Base-by-base conservation (phyloP, 768 basidiomycete genomes). In the Lentinula sp. region DNA sequence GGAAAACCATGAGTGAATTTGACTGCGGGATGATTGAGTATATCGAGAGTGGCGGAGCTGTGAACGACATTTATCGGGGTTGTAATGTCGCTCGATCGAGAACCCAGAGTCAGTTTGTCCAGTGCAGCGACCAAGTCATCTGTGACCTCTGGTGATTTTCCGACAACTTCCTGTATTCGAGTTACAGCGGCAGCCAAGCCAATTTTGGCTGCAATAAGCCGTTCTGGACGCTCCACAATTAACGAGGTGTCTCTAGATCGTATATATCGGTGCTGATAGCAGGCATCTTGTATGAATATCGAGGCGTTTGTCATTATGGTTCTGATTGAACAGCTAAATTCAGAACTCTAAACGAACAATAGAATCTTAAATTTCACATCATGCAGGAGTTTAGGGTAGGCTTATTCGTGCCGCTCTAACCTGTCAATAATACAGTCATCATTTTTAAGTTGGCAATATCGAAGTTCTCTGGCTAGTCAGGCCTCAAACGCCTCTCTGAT, bases 151-250 rank as follows among this genome's bases (percentile, higher is more conserved):
- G 67, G 61, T 28, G 61, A 58, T 16, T 57, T 56, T 9, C 15
- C 35, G 7, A 15, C 28, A 9, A 71, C 59, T 53, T 77, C 77
- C 65, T 91, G 88, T 4, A 94, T 73, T 53, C 88, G 83, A 6
- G 93, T 82, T 18, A 92, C 78, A 0, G 89, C 91, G 6, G 90
- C 89, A 2, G 93, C 81, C 7, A 97, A 78, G 1, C 95, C 96
- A 4, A 91, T 68, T 65, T 87, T 85, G 54, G 98, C 85, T 0
- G 95, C 95, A 53, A 88, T 83, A 32, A 98, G 76, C 23, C 96
- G 85, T 70, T 97, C 91, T 0, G 95, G 95, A 9, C 93, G 81
- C 70, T 98, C 96, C n/a, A 95, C 85, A 57, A 97, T 87, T 49
- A 79, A 77, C 1, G 90, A 91, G 0, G 78, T 77, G 66, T 93